Conservation (phyloP, 2,329 filamentous ascomycete species). For the Cadophora malorum region DNA sequence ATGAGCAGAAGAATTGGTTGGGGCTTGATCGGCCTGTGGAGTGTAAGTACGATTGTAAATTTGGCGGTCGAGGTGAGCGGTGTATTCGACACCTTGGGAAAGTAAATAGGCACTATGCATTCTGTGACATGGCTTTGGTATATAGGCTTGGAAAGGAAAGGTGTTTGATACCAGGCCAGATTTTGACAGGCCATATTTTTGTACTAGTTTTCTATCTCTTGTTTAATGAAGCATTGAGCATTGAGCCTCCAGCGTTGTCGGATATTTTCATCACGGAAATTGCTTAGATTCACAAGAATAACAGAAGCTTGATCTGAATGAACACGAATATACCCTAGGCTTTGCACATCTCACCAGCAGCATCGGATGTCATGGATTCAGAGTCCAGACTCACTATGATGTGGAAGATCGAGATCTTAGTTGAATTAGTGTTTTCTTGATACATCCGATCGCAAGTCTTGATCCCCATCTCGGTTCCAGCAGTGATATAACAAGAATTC, state of each 20-base stretch:
- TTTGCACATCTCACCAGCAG: no score
- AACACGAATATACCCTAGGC: no score
- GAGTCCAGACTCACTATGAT: background rate
- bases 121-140: background rate
- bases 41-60: slow-evolving; percentile 79
- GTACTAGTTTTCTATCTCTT: background rate
- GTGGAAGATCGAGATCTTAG: background rate
- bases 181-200: background rate
- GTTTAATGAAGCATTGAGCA: background rate
- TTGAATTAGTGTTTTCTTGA: background rate
- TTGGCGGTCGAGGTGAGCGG: slow-evolving; percentile 78
- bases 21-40: slow-evolving; percentile 81
- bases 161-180: slow-evolving; percentile 20
- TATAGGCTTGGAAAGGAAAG: background rate
- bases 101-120: background rate
- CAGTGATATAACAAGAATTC: background rate
- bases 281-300: background rate
- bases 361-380: no score
- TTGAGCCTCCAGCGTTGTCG: background rate
- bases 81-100: slow-evolving; percentile 27
- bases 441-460: background rate
- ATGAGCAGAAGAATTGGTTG: slow-evolving; percentile 85
- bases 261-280: background rate
- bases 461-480: background rate
- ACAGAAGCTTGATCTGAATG: no score